Conservation (phyloP, 129 eudicot species). For the Flaveria sonorensis region DNA sequence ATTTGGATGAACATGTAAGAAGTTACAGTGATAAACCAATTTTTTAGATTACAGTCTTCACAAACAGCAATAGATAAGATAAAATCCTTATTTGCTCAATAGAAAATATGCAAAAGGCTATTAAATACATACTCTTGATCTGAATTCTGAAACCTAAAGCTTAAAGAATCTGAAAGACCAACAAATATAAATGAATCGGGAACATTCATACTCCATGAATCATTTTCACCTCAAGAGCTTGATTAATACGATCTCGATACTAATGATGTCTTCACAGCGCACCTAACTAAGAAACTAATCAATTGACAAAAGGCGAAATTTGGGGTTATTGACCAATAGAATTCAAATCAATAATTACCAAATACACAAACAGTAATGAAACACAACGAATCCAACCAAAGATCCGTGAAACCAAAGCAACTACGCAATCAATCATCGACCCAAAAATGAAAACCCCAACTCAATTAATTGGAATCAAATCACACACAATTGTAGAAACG, state of each 20-base stretch:
- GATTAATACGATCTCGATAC: neutral
- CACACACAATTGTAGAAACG: slow-evolving; percentile 13
- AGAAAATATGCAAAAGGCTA: neutral
- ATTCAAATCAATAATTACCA: slow-evolving; percentile 12
- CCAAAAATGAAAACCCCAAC: slow-evolving; percentile 13
- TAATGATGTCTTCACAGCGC: neutral
- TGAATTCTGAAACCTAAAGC: neutral
- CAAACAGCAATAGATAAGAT: neutral
- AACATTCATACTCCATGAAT: neutral
- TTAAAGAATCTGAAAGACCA: neutral
- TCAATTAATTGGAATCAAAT: slow-evolving; percentile 5
- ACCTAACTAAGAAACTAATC: neutral
- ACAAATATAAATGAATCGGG: no score
- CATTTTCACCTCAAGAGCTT: neutral
- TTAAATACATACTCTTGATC: neutral
- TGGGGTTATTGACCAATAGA: slow-evolving; percentile 23
- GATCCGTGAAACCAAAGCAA: slow-evolving; percentile 32
- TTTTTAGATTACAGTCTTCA: neutral
- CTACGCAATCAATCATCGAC: slow-evolving; percentile 19
- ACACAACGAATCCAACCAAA: slow-evolving; percentile 17
- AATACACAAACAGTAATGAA: slow-evolving; percentile 8
- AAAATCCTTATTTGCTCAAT: neutral
- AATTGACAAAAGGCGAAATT: neutral
- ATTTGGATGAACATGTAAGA: neutral
- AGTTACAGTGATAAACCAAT: neutral